Evolutionary conservation across 331 rosid genomes (phyloP).

Genomic region (Acacia pycnantha): DNA sequence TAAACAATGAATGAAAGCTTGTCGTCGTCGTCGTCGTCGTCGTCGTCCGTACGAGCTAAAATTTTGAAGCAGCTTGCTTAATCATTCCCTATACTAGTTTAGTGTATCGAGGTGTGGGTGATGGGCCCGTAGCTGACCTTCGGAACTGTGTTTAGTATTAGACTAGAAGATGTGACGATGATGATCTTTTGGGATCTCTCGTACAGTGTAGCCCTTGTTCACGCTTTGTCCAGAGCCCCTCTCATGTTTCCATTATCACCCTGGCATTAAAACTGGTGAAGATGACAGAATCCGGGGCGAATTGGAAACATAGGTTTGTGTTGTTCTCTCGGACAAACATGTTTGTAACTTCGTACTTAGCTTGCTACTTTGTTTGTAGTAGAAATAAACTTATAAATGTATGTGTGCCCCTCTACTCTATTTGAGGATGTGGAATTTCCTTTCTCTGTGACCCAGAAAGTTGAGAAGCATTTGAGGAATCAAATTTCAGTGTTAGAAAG

Average conservation of each 20-base stretch:
- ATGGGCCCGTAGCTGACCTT: not conserved
- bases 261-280: constrained; percentile 8
- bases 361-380: not conserved
- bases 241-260: constrained; percentile 39
- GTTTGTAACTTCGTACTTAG: not conserved
- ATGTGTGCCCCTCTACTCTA: too few relatives aligned
- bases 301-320: constrained; percentile 37
- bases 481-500: too few relatives aligned
- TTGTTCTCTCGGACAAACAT: not conserved
- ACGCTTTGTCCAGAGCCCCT: not conserved
- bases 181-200: not conserved
- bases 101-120: not conserved
- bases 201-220: not conserved
- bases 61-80: not conserved
- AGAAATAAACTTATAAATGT: too few relatives aligned
- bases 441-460: too few relatives aligned
- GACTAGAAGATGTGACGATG: not conserved
- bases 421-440: too few relatives aligned
- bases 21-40: not conserved
- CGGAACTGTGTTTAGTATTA: not conserved
- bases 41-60: not conserved
- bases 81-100: not conserved
- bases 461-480: too few relatives aligned
- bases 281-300: constrained; percentile 31
- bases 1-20: not conserved